Conservation (phyloP, 2,329 filamentous ascomycete genomes). For the Amauroascus niger region DNA sequence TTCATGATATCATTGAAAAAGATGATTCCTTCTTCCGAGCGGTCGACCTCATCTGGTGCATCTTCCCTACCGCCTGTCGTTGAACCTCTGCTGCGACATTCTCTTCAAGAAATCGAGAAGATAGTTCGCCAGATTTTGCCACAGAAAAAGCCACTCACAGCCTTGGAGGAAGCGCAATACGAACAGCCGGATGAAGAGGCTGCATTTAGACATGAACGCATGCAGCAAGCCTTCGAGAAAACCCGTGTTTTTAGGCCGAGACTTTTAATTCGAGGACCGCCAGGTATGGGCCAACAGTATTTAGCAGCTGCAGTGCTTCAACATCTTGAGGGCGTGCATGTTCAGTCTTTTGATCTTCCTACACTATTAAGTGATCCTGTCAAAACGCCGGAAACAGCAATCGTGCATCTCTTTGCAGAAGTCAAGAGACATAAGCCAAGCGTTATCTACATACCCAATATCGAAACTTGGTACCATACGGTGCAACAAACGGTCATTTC, state of each 20-base stretch:
- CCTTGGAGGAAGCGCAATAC: conserved; percentile 86
- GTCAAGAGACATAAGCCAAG: conserved; percentile 90
- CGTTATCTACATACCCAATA: conserved; percentile 85
- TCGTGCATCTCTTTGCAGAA: conserved; percentile 84
- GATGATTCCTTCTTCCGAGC: conserved; percentile 87
- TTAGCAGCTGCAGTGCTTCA: conserved; percentile 76
- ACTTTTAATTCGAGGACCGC: conserved; percentile 67
- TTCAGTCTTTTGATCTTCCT: conserved; percentile 87
- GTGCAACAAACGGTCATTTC: conserved; percentile 56
- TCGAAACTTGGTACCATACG: conserved; percentile 77
- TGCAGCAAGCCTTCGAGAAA: conserved; percentile 70
- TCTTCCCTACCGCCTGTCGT: conserved; percentile 68
- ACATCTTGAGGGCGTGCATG: conserved; percentile 85
- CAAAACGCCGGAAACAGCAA: conserved; percentile 71
- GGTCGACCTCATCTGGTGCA: conserved; percentile 76
- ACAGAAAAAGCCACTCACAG: conserved; percentile 74
- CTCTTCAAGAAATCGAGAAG: conserved; percentile 59
- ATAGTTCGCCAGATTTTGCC: conserved; percentile 70
- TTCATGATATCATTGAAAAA: conserved; percentile 97
- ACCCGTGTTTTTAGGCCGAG: conserved; percentile 82
- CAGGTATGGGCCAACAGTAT: conserved; percentile 91
- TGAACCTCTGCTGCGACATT: conserved; percentile 67
- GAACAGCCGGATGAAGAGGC: conserved; percentile 73
- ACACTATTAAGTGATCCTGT: conserved; percentile 75
- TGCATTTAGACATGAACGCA: conserved; percentile 75